Base-by-base conservation (phyloP, 2,329 filamentous ascomycete genomes). In the Colletotrichum coccodes region DNA sequence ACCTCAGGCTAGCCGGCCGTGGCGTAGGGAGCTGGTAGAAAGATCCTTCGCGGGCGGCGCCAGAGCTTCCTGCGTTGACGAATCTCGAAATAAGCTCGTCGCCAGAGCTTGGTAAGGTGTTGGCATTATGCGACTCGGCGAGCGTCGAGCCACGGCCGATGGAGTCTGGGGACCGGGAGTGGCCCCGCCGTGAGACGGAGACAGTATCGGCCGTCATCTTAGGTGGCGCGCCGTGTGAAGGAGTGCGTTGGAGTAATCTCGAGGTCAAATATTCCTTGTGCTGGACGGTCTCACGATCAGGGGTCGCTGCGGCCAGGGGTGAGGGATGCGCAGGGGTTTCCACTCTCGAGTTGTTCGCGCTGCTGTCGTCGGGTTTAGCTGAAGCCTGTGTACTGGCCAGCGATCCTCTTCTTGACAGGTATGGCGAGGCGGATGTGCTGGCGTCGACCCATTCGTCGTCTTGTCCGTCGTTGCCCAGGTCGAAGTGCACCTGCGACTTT, bases 181-280 rank as follows among this genome's bases (percentile, higher is more conserved):
- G 77, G 34, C 54, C 61, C 38, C 54, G 61, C 66, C 72, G 79
- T 18, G 75, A 82, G 5, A 86, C 87, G 1, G 84, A 85, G 11
- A 84, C 87, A 2, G 84, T 86, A 66, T 91, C 86, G 67, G 85
- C 81, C 8, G 90, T 91, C 86, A 92, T 91, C 75, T 90, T 85
- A 44, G 89, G 90, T 40, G 90, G 87, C 4, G 87, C 86, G 70
- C 87, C 85, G 70, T 89, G 84, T 7, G 89, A 90, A 0, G 89
- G 86, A 11, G 85, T 89, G 72, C 91, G 86, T 75, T 91, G 87
- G 2, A 94, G 83, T 42, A 93, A 79, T 67, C 90, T 86, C 34
- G 90, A 90, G 7, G 91, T 93, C 59, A 93, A 86, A 70, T 91
- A 88, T 73, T 90, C 88, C 69, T 89, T 90, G 74, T 91, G 90